These are phyloP conservation scores for Aspergillus avenaceus DNA, from an alignment of 495 filamentous ascomycete genomes.

Conservation along the genomic window DNA sequence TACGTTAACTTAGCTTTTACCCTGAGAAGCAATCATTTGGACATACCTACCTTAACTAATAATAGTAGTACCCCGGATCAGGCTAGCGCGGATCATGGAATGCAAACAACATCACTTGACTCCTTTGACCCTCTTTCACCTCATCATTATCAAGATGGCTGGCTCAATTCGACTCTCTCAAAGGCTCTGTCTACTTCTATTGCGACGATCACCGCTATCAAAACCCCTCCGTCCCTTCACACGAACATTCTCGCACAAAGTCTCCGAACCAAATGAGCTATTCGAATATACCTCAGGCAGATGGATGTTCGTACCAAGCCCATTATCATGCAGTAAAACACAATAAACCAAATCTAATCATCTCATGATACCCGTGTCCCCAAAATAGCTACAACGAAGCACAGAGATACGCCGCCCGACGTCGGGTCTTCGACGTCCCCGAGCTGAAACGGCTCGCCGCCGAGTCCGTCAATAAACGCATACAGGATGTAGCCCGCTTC, in stretches of 20 bases:
- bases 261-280: background rate
- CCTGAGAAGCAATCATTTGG: too few relatives aligned
- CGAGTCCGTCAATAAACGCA: constrained; percentile 3
- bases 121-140: background rate
- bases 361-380: background rate
- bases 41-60: too few relatives aligned
- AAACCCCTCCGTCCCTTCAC: too few relatives aligned
- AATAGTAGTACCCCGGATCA: too few relatives aligned
- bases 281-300: background rate
- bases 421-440: constrained; percentile 20
- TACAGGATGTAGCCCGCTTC: constrained; percentile 16
- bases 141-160: background rate
- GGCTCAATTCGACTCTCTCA: background rate
- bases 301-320: background rate
- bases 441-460: constrained; percentile 24
- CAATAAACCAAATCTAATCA: background rate
- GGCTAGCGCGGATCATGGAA: too few relatives aligned
- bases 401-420: constrained; percentile 13
- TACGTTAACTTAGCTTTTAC: background rate
- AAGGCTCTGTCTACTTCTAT: background rate
- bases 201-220: too few relatives aligned
- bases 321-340: too few relatives aligned
- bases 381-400: constrained; percentile 23
- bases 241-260: too few relatives aligned
- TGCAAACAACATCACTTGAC: too few relatives aligned